Evolutionary conservation across 768 basidiomycete genomes (phyloP), one percentile per base, ranked within the genome.

Genomic region (Suillus cothurnatus): DNA sequence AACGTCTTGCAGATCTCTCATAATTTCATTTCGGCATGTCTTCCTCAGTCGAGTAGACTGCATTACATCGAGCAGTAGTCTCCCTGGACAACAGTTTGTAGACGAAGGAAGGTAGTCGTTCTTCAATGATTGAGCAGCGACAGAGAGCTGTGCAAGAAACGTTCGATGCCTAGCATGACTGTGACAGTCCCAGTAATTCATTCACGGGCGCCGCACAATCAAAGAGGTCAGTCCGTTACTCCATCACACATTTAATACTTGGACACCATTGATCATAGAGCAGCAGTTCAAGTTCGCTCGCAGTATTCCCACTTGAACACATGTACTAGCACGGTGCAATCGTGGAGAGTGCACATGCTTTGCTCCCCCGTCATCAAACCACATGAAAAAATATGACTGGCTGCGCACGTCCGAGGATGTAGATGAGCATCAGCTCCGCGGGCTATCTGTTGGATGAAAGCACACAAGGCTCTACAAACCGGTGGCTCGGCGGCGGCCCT

Each of bases 391-490:
- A 3, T 11, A 28, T 26, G 57, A 28, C 19, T 32, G 31, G 31
- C 21, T 59, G 58, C 49, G 26, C 49, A 50, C 12, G 9, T 58
- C 39, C 38, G 34, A 59, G 26, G 38, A 28, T 59, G 38, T 28
- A 19, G 58, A 41, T 28, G 57, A 19, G n/a, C 38, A 39, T 58
- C 38, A 58, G 57, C 38, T 59, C 38, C 58, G 58, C 38, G 58
- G 58, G 19, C 19, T 6, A 57, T 38, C 23, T 34, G 19, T 34
- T n/a, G 12, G 23, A 39, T 11, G 9, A 19, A n/a, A 34, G n/a
- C n/a, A 14, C 21, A 58, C 36, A 39, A 39, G 17, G 21, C 21
- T 55, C 9, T 17, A 23, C n/a, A 19, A 19, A 23, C 8, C 17
- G 19, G 6, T 28, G 4, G 9, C 38, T 41, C 38, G 1, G 50